Base-by-base conservation (phyloP, 345 rosid species). In the Sapria himalayana region DNA sequence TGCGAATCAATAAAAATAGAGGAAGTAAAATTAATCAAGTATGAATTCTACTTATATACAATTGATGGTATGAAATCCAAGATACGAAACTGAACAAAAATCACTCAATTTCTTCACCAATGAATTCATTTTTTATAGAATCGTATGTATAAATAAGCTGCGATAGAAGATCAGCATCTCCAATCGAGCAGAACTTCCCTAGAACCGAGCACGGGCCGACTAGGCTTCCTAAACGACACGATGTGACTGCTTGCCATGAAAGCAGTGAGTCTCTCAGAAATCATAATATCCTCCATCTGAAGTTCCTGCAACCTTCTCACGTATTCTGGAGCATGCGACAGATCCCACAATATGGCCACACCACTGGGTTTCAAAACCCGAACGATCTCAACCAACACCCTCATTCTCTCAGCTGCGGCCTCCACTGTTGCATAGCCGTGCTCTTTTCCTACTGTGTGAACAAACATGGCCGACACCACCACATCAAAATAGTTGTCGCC, bases 221-320 rank as follows among this genome's bases (percentile, higher is more conserved):
- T 55, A 4, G 94, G 97, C 71, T 78, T 86, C 53, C 60, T 56
- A 34, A 86, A 81, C 3, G 92, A 73, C 2, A 86, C 79, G 15
- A 86, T 78, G 68, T 76, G 94, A 63, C 94, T 81, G 51, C 81
- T 68, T 16, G 67, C 76, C 97, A 86, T 86, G 63, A 78, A 86
- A 22, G 97, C 94, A 2, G 94, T 86, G 16, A 81, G 82, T 9
- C 85, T 67, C 25, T 82, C 69, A 1, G 97, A 86, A 8, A 81
- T 85, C 40, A 54, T 59, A 13, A 86, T 67, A 19, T 81, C 93
- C 33, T 78, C 97, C 97, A 86, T 81, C 68, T 70, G 66, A 52
- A 86, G 46, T 48, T 86, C 97, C 13, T 74, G 93, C 39, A 86
- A 51, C 46, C 91, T 42, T 37, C 82, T 52, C 32, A 81, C 82